Percentiles rank a stretch among this genome's conserved stretches.
Evolutionary conservation across 805 yeast species (phyloP).

Genomic region (Sporopachydermia lactativora): DNA sequence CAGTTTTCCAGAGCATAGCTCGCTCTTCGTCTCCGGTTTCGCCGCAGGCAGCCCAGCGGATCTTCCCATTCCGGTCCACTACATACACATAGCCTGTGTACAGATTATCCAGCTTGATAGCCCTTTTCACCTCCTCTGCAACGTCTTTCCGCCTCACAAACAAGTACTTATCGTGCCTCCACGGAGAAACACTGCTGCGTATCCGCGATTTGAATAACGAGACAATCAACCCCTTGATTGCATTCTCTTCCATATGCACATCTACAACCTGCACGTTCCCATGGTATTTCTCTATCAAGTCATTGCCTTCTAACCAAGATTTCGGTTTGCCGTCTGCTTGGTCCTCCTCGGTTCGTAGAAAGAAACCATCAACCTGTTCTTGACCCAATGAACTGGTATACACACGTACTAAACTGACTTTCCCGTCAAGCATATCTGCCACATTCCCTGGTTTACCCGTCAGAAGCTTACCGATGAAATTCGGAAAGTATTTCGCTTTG

Average conservation of each 20-base stretch:
- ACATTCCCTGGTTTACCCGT: conserved; percentile 14
- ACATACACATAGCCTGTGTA: conserved; percentile 77
- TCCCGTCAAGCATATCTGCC: conserved; percentile 29
- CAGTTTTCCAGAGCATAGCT: conserved; percentile 48
- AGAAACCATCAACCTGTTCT: conserved; percentile 46
- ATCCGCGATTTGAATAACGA: conserved; percentile 34
- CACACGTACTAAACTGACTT: conserved; percentile 49
- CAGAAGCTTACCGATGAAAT: conserved; percentile 37
- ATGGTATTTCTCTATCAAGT: background rate
- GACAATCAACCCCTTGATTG: conserved; percentile 52
- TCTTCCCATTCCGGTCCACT: conserved; percentile 56
- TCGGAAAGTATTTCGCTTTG: conserved; percentile 71
- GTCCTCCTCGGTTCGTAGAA: conserved; percentile 29
- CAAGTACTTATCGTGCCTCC: conserved; percentile 44
- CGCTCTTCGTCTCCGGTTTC: conserved; percentile 56
- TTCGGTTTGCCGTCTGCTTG: conserved; percentile 27
- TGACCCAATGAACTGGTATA: conserved; percentile 62
- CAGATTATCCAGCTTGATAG: conserved; percentile 52
- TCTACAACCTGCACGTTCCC: conserved; percentile 57
- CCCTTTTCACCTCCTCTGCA: conserved; percentile 39
- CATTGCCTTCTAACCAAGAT: conserved; percentile 26
- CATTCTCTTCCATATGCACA: conserved; percentile 59
- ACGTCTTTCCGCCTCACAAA: conserved; percentile 48
- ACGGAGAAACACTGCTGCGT: conserved; percentile 28
- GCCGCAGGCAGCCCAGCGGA: conserved; percentile 91